Evolutionary conservation across 2,329 filamentous ascomycete genomes (phyloP).

Genomic region (Ceratocystis cubensis): DNA sequence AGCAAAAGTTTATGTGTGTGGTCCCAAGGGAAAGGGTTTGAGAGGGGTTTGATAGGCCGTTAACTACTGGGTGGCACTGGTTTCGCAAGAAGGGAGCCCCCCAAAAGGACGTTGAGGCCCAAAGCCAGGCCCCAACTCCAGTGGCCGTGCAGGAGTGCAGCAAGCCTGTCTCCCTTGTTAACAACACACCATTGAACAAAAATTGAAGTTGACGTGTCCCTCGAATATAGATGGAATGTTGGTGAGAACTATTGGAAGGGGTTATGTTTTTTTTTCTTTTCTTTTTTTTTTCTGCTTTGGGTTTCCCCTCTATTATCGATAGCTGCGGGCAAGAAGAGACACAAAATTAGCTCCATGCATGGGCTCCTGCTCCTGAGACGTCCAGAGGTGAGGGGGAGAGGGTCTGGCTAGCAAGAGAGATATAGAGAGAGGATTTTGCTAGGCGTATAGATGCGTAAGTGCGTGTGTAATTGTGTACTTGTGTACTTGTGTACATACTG

Average conservation of each 20-base stretch:
- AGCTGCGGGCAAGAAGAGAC: neutral
- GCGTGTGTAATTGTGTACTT: neutral
- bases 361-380: neutral
- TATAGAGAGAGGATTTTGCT: neutral
- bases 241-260: neutral
- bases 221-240: neutral
- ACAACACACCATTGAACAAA: neutral
- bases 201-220: neutral
- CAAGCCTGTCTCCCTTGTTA: neutral
- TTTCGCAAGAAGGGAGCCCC: neutral
- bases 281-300: too few species aligned
- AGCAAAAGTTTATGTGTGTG: too few species aligned
- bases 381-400: neutral
- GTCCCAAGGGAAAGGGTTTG: too few species aligned
- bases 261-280: neutral
- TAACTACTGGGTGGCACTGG: too few species aligned
- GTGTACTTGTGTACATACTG: neutral
- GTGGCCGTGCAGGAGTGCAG: neutral
- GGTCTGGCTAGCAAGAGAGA: neutral
- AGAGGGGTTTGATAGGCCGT: too few species aligned
- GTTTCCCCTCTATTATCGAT: neutral
- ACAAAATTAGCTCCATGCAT: neutral
- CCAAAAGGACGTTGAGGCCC: neutral
- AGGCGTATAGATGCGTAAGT: neutral
- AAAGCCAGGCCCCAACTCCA: neutral